Percentiles rank a stretch among this genome's conserved stretches.
These are phyloP conservation scores for Candida nitratophila DNA, from an alignment of 805 yeast genomes.

Conservation along the genomic window DNA sequence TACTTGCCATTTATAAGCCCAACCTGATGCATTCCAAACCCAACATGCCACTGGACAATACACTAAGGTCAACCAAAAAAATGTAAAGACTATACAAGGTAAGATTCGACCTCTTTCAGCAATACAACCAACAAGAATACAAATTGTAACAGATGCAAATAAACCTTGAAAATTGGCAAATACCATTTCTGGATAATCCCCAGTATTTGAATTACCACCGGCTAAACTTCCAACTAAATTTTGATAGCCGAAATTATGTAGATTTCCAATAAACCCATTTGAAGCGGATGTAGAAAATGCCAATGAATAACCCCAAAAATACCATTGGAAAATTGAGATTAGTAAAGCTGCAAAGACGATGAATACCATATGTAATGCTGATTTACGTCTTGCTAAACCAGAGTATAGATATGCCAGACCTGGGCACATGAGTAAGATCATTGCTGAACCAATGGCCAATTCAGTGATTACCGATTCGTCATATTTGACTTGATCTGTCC, in stretches of 20 bases:
- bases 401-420: conserved; percentile 90
- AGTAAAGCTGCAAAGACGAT: conserved; percentile 65
- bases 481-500: conserved; percentile 23
- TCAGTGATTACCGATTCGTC: conserved; percentile 42
- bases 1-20: conserved; percentile 92
- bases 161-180: conserved; percentile 86
- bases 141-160: conserved; percentile 86
- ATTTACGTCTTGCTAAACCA: conserved; percentile 83
- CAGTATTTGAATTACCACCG: conserved; percentile 13
- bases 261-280: conserved; percentile 82
- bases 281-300: conserved; percentile 78
- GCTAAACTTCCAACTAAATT: conserved; percentile 51
- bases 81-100: conserved; percentile 76
- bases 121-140: conserved; percentile 85
- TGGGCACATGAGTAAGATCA: conserved; percentile 89
- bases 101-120: conserved; percentile 90
- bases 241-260: conserved; percentile 76
- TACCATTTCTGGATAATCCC: conserved; percentile 70
- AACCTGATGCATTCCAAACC: conserved; percentile 91
- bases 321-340: conserved; percentile 85
- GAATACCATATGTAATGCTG: conserved; percentile 85
- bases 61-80: conserved; percentile 85
- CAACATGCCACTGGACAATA: conserved; percentile 94
- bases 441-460: conserved; percentile 53
- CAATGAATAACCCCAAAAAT: conserved; percentile 95